phyloP scores from a whole-genome alignment of 75 land plant species.

The Pseudotsuga menziesii region DNA sequence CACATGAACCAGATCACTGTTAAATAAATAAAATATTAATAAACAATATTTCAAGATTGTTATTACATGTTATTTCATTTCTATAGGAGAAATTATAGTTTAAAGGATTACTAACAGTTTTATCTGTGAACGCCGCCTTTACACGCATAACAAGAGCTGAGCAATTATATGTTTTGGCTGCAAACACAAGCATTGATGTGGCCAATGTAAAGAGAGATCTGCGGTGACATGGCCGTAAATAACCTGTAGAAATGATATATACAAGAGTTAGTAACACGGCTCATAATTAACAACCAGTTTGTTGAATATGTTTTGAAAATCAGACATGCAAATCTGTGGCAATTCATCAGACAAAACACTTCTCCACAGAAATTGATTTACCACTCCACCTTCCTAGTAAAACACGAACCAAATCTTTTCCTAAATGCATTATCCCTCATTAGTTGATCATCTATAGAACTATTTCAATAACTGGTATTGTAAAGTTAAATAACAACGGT shows the following conservation, averaged over 20 bases:
- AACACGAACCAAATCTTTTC: not conserved
- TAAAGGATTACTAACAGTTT: constrained; percentile 34
- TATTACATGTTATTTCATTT: not conserved
- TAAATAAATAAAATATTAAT: not conserved
- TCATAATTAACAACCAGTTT: not conserved
- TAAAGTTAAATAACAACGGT: not conserved
- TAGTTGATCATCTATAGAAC: not conserved
- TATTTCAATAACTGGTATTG: not conserved
- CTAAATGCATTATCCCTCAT: constrained; percentile 1
- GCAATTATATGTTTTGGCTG: constrained; percentile 70
- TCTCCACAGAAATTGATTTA: not conserved
- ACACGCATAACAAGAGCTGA: constrained; percentile 48
- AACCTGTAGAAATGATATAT: constrained; percentile 27
- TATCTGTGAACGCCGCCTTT: constrained; percentile 42
- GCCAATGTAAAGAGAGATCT: constrained; percentile 84
- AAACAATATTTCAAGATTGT: not conserved
- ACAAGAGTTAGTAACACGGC: not conserved
- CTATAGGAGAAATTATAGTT: not conserved
- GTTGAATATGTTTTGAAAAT: not conserved
- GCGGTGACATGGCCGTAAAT: constrained; percentile 61
- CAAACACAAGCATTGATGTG: constrained; percentile 76
- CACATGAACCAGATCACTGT: not conserved
- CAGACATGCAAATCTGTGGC: not conserved
- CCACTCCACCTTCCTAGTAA: not conserved
- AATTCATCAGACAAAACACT: not conserved